Evolutionary conservation across 2,329 filamentous ascomycete genomes (phyloP), one percentile per base, ranked within the genome.

Genomic region (Whalleya microplaca): DNA sequence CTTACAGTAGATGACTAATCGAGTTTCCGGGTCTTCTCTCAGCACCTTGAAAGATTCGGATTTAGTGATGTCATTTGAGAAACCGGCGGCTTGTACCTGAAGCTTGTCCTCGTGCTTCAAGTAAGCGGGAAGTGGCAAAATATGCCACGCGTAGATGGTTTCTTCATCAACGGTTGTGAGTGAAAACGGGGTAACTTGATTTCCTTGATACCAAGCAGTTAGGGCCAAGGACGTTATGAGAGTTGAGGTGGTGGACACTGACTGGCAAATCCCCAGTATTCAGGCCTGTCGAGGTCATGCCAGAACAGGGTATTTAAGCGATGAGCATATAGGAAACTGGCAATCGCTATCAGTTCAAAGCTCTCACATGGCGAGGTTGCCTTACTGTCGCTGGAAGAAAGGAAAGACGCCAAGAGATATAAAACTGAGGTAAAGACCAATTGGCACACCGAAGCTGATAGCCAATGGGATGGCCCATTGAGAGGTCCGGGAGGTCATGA

Each of bases 191-290:
- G 91, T 92, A 2, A 96, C 89, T 75, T 98, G 94, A 65, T 92
- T 92, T 69, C 86, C 90, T 94, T 64, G 2, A 68, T 53, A 71
- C 58, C 41, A 27, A 53, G 12, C 7, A 57, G 50, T 59, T 29
- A 43, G 18, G 21, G 44, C 18, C 43, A 18, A 16, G 37, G 46
- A 21, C 47, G 66, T 72, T 56, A 48, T 50, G 21, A 12, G 47
- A 18, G n/a, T n/a, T n/a, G n/a, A n/a, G 37, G 19, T 42, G 41
- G 19, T 14, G 21, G 44, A 42, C n/a, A 73, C 81, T 69, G 73
- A 94, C 91, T 90, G 51, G 91, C 86, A 73, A 96, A 97, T 0
- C 93, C 93, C 80, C 92, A 96, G 63, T 84, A 82, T 70, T 96
- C 90, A 0, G 92, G 91, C 56, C 86, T 80, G 59, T 92, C 84